Percentiles rank a stretch among this genome's conserved stretches.
Evolutionary conservation across 257 asterid species (phyloP).

Genomic region (Schizonepeta tenuifolia): DNA sequence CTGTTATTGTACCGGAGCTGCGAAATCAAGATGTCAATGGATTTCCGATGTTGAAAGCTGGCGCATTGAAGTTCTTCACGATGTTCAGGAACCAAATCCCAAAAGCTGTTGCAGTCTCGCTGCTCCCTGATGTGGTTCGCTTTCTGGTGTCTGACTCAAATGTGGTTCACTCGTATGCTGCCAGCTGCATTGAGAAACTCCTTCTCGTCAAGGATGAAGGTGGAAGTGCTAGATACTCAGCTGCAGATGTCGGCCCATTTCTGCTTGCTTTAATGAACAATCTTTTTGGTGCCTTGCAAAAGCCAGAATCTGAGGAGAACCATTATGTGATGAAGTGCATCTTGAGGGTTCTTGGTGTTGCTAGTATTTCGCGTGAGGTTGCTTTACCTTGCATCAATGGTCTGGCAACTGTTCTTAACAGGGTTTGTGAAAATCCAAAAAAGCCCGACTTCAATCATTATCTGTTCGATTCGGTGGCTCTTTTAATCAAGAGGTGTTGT

Average conservation of each 20-base stretch:
- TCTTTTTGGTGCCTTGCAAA: conserved; percentile 82
- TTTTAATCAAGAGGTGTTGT: conserved; percentile 75
- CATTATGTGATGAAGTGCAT: conserved; percentile 97
- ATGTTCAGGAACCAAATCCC: conserved; percentile 84
- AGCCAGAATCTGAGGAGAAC: conserved; percentile 95
- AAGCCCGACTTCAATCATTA: conserved; percentile 83
- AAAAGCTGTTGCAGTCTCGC: conserved; percentile 62
- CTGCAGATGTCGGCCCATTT: conserved; percentile 71
- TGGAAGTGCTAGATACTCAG: conserved; percentile 69
- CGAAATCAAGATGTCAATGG: conserved; percentile 73
- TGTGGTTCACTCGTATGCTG: conserved; percentile 96
- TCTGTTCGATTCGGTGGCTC: conserved; percentile 86
- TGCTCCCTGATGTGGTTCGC: conserved; percentile 85
- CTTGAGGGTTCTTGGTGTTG: conserved; percentile 91
- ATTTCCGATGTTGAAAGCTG: conserved; percentile 89
- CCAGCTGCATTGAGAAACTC: conserved; percentile 94
- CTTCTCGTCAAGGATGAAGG: conserved; percentile 86
- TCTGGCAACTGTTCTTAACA: conserved; percentile 62
- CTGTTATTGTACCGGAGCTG: conserved; percentile 91
- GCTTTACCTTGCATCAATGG: conserved; percentile 84
- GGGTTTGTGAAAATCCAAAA: conserved; percentile 87
- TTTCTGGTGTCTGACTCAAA: conserved; percentile 73
- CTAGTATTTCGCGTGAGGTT: conserved; percentile 70
- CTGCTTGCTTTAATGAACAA: conserved; percentile 70
- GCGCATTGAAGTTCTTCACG: conserved; percentile 89